Base-by-base conservation (phyloP, 2,329 filamentous ascomycete species). In the Phyllosticta capitalensis region DNA sequence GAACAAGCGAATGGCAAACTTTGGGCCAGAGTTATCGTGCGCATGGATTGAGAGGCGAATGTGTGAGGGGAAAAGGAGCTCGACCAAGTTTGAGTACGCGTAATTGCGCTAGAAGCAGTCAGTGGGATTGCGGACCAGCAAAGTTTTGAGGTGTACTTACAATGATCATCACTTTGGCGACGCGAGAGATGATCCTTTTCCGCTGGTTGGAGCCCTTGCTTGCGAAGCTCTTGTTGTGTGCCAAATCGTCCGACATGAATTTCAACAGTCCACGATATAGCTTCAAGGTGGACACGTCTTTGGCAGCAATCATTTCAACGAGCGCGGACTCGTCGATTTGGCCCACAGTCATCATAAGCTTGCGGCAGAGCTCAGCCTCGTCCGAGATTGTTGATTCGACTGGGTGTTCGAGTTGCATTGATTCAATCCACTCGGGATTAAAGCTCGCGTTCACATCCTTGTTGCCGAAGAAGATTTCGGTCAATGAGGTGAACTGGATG, bases 31-130 rank as follows among this genome's bases (percentile, higher is more conserved):
- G 58, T 76, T 76, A 55, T 70, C 67, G 60, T 76, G 76, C 59
- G 58, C 61, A 22, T 30, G 51, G 54, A 79, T 79, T 0, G 76
- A 78, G 0, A 79, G 69, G n/a, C 76, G 75, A 50, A 79, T 68
- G 58, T 76, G 72, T 60, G 75, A 71, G 1, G 77, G 77, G 61
- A 78, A 74, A 1, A 78, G 63, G 3, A 78, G 64, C 65, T 78
- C 75, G n/a, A 77, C 69, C 14, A 79, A 68, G 55, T 78, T 78
- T 2, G 76, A 78, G 61, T 79, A 79, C 9, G 75, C 75, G 61
- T 78, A 75, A 62, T 79, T 79, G 7, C 76, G 69, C 68, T 64
- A 21, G 21, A 30, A 26, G n/a, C 14, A 38, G 52, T 17, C 9
- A 54, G 52, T 26, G 9, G n/a, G 20, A 38, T 17, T 9, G 5